These are phyloP conservation scores for Nannochloropsis granulata DNA, from an alignment of 108 stramenopile species.

Conservation along the genomic window DNA sequence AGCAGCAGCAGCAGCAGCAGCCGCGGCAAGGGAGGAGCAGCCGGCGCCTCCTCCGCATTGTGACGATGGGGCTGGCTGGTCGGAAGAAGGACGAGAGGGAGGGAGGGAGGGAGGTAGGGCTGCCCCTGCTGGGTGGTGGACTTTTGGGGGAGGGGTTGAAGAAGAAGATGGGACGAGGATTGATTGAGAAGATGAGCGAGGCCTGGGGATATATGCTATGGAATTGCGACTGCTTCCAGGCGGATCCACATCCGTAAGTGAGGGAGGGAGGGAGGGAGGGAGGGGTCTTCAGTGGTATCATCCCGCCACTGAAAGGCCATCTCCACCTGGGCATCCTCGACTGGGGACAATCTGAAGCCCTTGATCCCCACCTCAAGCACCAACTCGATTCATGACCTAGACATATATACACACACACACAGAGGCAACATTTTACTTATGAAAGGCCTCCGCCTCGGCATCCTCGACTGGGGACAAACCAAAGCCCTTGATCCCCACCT, in stretches of 20 bases:
- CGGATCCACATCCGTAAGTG: slow-evolving; percentile 49
- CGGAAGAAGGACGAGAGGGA: neutral
- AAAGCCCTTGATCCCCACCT: slow-evolving; percentile 2
- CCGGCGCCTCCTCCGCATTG: neutral
- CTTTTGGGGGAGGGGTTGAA: neutral
- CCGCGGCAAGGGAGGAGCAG: neutral
- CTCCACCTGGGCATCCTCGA: slow-evolving; percentile 25
- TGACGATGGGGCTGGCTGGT: neutral
- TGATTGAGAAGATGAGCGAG: slow-evolving; percentile 40
- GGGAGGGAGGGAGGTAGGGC: neutral
- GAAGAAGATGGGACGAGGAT: neutral
- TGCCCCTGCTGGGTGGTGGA: neutral
- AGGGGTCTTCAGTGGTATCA: neutral
- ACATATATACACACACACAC: neutral
- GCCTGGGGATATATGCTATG: slow-evolving; percentile 53
- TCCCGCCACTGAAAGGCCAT: neutral
- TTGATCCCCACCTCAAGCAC: neutral
- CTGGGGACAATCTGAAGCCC: slow-evolving; percentile 30
- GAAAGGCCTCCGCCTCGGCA: slow-evolving; percentile 13
- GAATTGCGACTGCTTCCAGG: slow-evolving; percentile 45
- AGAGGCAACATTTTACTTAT: neutral
- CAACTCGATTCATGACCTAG: slow-evolving; percentile 10
- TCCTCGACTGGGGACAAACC: slow-evolving; percentile 37
- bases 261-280: neutral
- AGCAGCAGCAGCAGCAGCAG: neutral